These are phyloP conservation scores for Colletotrichum echinochloae DNA, from an alignment of 2,329 filamentous ascomycete genomes.

Conservation along the genomic window DNA sequence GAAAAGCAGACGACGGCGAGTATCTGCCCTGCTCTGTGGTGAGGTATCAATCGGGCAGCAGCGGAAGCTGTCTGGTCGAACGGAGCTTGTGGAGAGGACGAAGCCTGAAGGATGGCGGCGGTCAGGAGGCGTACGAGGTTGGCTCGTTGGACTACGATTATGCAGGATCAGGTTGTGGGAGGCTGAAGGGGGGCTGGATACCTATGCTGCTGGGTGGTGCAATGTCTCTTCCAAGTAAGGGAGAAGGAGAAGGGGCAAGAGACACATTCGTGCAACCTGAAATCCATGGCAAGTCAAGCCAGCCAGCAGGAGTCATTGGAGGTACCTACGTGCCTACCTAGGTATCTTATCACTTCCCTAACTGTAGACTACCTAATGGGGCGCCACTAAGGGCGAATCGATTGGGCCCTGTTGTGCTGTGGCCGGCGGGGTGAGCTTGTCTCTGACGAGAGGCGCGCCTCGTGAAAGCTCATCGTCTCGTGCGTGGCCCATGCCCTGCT, in stretches of 20 bases:
- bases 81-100: constrained; percentile 2
- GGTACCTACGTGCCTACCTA: background rate
- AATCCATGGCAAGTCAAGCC: background rate
- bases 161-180: background rate
- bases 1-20: constrained; percentile 23
- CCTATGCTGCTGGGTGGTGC: background rate
- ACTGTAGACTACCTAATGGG: background rate
- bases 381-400: constrained; percentile 19
- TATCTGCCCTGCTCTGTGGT: constrained; percentile 30
- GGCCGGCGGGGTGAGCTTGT: constrained; percentile 20
- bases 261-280: constrained; percentile 6
- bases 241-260: background rate
- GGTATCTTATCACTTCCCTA: no score
- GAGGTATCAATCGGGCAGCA: constrained; percentile 42
- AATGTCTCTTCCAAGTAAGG: background rate
- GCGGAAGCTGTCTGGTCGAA: constrained; percentile 34
- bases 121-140: background rate
- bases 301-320: constrained; percentile 18
- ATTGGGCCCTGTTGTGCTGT: constrained; percentile 28
- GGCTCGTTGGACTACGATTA: constrained; percentile 7
- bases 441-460: constrained; percentile 1
- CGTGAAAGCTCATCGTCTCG: constrained; percentile 3
- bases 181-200: background rate
- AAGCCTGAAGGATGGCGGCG: constrained; percentile 4
- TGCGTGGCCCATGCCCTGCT: constrained; percentile 9